phyloP scores from a whole-genome alignment of 345 rosid species.

The Eutrema heterophyllum region DNA sequence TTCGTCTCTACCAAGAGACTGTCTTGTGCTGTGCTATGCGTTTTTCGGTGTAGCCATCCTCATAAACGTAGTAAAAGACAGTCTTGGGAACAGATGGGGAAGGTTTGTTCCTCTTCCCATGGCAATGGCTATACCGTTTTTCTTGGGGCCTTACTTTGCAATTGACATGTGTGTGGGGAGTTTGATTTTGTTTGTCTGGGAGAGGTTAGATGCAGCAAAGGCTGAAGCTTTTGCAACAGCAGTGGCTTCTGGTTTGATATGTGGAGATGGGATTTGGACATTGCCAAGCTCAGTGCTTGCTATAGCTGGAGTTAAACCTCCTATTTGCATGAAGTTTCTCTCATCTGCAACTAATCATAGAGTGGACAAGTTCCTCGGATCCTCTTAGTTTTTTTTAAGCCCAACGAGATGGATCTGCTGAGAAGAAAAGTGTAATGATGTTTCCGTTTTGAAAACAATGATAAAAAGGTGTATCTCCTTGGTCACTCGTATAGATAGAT shows the following conservation, averaged over 20 bases:
- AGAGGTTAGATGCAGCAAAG: constrained; percentile 42
- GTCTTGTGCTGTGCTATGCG: constrained; percentile 46
- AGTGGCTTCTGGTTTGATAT: constrained; percentile 82
- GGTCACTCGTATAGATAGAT: constrained; percentile 1
- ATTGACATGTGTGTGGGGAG: constrained; percentile 92
- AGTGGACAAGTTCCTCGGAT: constrained; percentile 50
- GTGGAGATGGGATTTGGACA: constrained; percentile 91
- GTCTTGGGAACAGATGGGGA: constrained; percentile 28
- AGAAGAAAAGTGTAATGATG: constrained; percentile 4
- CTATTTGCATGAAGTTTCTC: constrained; percentile 91
- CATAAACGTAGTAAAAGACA: constrained; percentile 37
- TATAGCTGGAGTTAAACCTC: constrained; percentile 57
- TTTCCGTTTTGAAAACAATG: constrained; percentile 16
- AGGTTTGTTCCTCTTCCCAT: constrained; percentile 83
- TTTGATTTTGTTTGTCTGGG: constrained; percentile 69
- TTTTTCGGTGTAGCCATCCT: constrained; percentile 48
- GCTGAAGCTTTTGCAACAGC: constrained; percentile 61
- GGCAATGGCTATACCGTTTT: constrained; percentile 98
- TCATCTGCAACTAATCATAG: constrained; percentile 45
- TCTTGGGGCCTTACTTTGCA: constrained; percentile 76
- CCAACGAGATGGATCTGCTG: constrained; percentile 7
- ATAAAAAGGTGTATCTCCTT: neutral
- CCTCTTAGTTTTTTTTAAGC: constrained; percentile 14
- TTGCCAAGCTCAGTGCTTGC: constrained; percentile 82
- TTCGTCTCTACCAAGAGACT: constrained; percentile 62